These are phyloP conservation scores for Scytalidium sp. DNA, from an alignment of 2,329 filamentous ascomycete species.

Conservation along the genomic window DNA sequence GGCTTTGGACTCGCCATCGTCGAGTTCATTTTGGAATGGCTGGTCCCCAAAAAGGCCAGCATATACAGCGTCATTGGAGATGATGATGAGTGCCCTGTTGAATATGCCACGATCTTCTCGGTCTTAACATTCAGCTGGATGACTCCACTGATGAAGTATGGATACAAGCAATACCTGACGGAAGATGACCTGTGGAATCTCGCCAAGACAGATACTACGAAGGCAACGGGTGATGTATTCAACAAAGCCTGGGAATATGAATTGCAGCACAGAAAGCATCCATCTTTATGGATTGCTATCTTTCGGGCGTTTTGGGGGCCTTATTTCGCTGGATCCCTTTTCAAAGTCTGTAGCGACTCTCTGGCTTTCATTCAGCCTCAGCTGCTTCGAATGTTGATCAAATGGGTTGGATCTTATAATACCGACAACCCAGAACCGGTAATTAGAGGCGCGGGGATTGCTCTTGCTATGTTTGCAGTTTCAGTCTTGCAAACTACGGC, in stretches of 20 bases:
- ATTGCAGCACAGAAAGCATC: conserved; percentile 64
- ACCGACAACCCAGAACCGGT: conserved; percentile 66
- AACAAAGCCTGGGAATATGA: conserved; percentile 75
- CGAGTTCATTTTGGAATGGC: conserved; percentile 66
- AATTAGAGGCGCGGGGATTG: conserved; percentile 82
- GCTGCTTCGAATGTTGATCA: conserved; percentile 77
- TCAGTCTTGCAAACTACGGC: conserved; percentile 84
- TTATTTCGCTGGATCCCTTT: conserved; percentile 76
- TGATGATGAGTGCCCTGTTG: conserved; percentile 66
- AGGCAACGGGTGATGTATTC: conserved; percentile 67
- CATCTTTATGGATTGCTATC: conserved; percentile 83
- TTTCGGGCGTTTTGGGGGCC: conserved; percentile 82
- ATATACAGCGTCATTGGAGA: conserved; percentile 66
- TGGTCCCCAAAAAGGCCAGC: conserved; percentile 67
- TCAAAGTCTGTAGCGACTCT: conserved; percentile 85
- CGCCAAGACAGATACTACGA: conserved; percentile 75
- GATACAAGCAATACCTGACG: conserved; percentile 87
- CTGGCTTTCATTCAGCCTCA: conserved; percentile 91
- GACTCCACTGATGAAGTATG: conserved; percentile 95
- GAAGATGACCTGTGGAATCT: conserved; percentile 96
- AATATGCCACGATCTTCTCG: conserved; percentile 93
- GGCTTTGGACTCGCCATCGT: conserved; percentile 56
- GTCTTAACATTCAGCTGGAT: conserved; percentile 96
- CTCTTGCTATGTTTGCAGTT: conserved; percentile 86
- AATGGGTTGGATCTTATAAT: conserved; percentile 77